phyloP scores from a whole-genome alignment of 345 rosid species.

The Populus simonii region DNA sequence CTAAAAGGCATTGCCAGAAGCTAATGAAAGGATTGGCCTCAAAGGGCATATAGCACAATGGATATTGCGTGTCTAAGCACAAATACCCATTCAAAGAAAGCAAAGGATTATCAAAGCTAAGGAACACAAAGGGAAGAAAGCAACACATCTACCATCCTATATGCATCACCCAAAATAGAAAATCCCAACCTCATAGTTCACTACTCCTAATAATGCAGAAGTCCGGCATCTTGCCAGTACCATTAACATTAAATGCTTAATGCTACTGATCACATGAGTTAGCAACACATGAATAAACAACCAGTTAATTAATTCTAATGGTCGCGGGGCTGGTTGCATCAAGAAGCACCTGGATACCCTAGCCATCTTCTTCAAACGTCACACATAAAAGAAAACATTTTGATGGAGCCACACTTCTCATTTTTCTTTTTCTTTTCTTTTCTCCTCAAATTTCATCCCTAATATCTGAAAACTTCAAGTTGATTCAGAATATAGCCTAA shows the following conservation, averaged over 20 bases:
- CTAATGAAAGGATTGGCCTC: constrained; percentile 5
- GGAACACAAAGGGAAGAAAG: not conserved
- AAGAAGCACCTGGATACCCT: not conserved
- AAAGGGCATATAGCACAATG: not conserved
- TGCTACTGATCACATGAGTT: not conserved
- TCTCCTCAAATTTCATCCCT: not conserved
- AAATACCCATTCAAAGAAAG: not conserved
- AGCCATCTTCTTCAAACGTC: not conserved
- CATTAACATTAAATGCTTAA: not conserved
- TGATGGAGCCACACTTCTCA: not conserved
- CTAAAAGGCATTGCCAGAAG: constrained; percentile 3
- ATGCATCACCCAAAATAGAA: not conserved
- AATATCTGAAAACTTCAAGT: not conserved
- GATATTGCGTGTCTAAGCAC: not conserved
- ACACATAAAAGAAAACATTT: not conserved
- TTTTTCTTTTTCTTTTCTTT: not conserved
- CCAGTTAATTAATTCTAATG: not conserved
- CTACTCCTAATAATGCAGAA: not conserved
- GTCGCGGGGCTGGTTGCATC: not conserved
- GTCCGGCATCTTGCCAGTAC: not conserved
- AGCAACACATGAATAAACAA: not conserved
- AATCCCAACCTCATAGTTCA: not conserved
- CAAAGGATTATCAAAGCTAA: not conserved
- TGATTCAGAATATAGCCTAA: not conserved
- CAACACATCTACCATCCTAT: not conserved